phyloP scores from a whole-genome alignment of 331 rosid species.

The Quercus lobata region DNA sequence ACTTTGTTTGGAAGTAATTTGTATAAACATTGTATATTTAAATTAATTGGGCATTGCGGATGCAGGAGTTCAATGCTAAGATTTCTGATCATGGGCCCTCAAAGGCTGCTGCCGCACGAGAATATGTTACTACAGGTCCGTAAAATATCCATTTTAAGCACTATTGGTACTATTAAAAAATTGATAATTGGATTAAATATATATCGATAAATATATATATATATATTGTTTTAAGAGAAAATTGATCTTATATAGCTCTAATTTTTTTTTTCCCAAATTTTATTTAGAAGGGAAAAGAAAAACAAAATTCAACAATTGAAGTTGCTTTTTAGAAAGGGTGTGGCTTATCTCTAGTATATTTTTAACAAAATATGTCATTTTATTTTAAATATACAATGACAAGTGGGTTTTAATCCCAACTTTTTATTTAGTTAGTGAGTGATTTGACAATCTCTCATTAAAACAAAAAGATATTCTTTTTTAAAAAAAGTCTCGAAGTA shows the following conservation, averaged over 20 bases:
- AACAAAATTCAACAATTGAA: background rate
- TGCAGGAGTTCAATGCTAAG: conserved; percentile 88
- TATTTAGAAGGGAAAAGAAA: background rate
- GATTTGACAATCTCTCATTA: too few relatives aligned
- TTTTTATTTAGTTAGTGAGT: too few relatives aligned
- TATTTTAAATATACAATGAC: too few relatives aligned
- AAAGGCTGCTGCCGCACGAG: conserved; percentile 94
- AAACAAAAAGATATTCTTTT: too few relatives aligned
- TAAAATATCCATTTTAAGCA: background rate
- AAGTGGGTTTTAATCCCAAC: too few relatives aligned
- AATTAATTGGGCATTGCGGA: conserved; percentile 7
- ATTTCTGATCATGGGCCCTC: conserved; percentile 91
- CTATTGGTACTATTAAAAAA: background rate
- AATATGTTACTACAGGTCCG: conserved; percentile 92
- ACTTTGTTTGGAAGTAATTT: background rate
- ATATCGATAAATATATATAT: background rate
- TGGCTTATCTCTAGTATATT: too few relatives aligned
- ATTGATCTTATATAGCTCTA: background rate
- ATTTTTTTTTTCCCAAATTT: background rate
- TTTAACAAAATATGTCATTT: too few relatives aligned
- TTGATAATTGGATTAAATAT: background rate
- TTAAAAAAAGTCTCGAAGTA: too few relatives aligned
- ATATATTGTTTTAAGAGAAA: background rate
- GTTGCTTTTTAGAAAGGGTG: too few relatives aligned
- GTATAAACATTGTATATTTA: background rate